Conservation (phyloP, 768 basidiomycete species). For the Stropharia rugosoannulata region DNA sequence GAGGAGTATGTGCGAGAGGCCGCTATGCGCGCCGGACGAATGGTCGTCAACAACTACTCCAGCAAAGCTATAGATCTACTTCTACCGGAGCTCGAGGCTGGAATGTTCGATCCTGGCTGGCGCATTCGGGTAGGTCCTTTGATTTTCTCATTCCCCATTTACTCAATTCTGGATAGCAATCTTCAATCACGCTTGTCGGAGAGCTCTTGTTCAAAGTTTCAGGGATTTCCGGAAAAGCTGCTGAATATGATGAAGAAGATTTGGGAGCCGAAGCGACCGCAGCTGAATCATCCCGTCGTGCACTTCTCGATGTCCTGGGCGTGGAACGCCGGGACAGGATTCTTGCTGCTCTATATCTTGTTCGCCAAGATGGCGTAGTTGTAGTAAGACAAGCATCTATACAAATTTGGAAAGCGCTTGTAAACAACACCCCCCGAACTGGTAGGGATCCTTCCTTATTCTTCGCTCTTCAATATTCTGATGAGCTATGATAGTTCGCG, state of each 20-base stretch:
- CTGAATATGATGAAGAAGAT: constrained; percentile 75
- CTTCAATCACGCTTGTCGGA: constrained; percentile 93
- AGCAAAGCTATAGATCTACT: constrained; percentile 89
- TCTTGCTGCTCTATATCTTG: constrained; percentile 86
- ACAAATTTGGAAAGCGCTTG: constrained; percentile 98
- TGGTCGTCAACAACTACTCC: constrained; percentile 96
- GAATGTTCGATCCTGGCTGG: constrained; percentile 95
- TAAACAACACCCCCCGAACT: constrained; percentile 90
- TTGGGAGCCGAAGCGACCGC: constrained; percentile 58
- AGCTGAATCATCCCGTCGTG: constrained; percentile 81
- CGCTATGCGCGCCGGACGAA: constrained; percentile 97
- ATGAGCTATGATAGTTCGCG: constrained; percentile 57
- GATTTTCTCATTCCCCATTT: background rate
- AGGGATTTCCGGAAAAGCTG: constrained; percentile 88
- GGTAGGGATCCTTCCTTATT: constrained; percentile 40
- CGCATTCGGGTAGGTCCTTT: constrained; percentile 79
- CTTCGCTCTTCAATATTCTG: background rate
- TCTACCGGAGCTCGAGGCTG: constrained; percentile 89
- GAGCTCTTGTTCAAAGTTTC: constrained; percentile 96
- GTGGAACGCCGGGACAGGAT: constrained; percentile 88
- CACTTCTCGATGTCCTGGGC: constrained; percentile 86
- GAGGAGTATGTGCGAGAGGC: constrained; percentile 97
- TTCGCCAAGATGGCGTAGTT: constrained; percentile 89
- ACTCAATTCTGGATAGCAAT: constrained; percentile 57
- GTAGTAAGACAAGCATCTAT: constrained; percentile 89